phyloP scores from a whole-genome alignment of 2,329 filamentous ascomycete species.

The Colletotrichum costaricense region DNA sequence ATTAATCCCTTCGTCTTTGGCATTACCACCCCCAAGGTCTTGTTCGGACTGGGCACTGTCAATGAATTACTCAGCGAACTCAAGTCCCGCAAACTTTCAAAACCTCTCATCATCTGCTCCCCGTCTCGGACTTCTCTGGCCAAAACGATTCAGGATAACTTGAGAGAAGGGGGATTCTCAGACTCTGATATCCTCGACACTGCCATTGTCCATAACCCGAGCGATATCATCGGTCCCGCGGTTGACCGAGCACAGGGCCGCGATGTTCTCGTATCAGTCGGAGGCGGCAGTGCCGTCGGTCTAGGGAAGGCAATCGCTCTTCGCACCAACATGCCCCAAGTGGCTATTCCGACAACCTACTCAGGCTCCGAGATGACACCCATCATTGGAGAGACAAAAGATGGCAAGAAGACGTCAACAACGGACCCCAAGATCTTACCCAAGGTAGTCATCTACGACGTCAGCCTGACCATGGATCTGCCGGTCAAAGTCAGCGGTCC shows the following conservation, averaged over 20 bases:
- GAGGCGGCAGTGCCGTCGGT: slow-evolving; percentile 71
- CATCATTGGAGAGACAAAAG: slow-evolving; percentile 34
- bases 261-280: slow-evolving; percentile 71
- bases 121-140: slow-evolving; percentile 51
- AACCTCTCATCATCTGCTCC: slow-evolving; percentile 51
- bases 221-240: slow-evolving; percentile 42
- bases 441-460: slow-evolving; percentile 35
- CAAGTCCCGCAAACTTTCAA: slow-evolving; percentile 43
- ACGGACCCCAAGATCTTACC: slow-evolving; percentile 31
- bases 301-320: slow-evolving; percentile 66
- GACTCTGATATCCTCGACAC: slow-evolving; percentile 50
- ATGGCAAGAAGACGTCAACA: slow-evolving; percentile 34
- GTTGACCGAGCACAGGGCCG: slow-evolving; percentile 48
- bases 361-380: slow-evolving; percentile 71
- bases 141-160: slow-evolving; percentile 44
- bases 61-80: slow-evolving; percentile 48
- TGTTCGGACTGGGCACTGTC: slow-evolving; percentile 48
- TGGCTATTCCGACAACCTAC: slow-evolving; percentile 70
- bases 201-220: slow-evolving; percentile 43
- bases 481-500: slow-evolving; percentile 29
- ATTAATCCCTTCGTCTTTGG: slow-evolving; percentile 22
- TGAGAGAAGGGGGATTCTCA: slow-evolving; percentile 39
- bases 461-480: slow-evolving; percentile 32
- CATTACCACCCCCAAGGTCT: slow-evolving; percentile 44
- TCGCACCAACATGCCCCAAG: slow-evolving; percentile 64